Conservation (phyloP, 768 basidiomycete species). For the Phaffia australis region DNA sequence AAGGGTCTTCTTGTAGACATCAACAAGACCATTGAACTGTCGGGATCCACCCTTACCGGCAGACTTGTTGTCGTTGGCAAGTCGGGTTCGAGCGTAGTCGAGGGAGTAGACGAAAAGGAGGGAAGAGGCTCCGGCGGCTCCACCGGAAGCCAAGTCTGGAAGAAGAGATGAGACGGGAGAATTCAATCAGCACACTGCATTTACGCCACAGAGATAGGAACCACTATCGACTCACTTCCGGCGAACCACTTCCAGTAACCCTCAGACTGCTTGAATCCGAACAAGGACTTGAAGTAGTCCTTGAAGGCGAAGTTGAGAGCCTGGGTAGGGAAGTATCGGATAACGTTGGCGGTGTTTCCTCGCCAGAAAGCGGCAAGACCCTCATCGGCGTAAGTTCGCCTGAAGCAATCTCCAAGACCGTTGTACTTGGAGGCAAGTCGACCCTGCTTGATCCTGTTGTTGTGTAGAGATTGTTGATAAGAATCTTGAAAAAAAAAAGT, state of each 20-base stretch:
- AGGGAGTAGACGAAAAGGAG: constrained; percentile 99
- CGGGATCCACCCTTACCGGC: constrained; percentile 59
- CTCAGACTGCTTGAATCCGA: constrained; percentile 93
- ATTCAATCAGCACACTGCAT: not conserved
- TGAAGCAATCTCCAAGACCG: constrained; percentile 85
- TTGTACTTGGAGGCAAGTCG: constrained; percentile 94
- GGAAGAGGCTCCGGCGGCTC: constrained; percentile 97
- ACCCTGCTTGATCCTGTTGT: constrained; percentile 91
- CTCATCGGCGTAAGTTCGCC: constrained; percentile 86
- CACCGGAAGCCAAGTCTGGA: constrained; percentile 62
- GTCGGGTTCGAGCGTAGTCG: constrained; percentile 98
- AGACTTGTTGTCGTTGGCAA: constrained; percentile 88
- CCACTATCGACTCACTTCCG: constrained; percentile 46
- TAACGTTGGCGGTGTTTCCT: constrained; percentile 99
- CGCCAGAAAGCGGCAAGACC: constrained; percentile 93
- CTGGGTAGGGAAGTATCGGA: constrained; percentile 97
- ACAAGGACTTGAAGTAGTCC: constrained; percentile 93
- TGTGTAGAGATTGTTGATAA: constrained; percentile 19
- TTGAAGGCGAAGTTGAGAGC: constrained; percentile 99
- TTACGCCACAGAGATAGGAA: not conserved
- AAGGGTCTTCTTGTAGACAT: constrained; percentile 39
- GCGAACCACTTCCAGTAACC: constrained; percentile 98
- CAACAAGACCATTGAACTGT: constrained; percentile 87
- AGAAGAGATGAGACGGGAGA: not conserved
- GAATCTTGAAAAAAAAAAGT: constrained; percentile 18